phyloP scores from a whole-genome alignment of 2,329 filamentous ascomycete genomes.

The Xylariaceae sp. region DNA sequence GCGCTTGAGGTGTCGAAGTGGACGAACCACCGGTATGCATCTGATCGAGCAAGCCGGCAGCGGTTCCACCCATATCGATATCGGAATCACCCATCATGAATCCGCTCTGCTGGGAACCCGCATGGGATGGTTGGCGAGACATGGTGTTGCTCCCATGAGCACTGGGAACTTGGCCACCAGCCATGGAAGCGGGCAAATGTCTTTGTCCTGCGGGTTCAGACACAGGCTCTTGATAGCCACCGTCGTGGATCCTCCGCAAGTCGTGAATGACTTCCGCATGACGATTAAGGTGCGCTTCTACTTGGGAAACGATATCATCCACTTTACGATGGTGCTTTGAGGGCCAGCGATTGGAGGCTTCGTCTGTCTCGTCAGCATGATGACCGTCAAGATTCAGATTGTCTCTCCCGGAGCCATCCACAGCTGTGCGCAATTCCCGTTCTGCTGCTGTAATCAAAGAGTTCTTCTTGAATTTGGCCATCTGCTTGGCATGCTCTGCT shows the following conservation, averaged over 20 bases:
- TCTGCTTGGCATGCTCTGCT: constrained; percentile 69
- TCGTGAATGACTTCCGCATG: constrained; percentile 63
- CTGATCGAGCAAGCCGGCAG: constrained; percentile 64
- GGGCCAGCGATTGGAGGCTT: constrained; percentile 38
- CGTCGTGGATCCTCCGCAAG: constrained; percentile 72
- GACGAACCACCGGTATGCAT: constrained; percentile 63
- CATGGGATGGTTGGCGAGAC: constrained; percentile 54
- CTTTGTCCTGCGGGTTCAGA: constrained; percentile 41
- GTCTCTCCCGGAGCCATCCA: constrained; percentile 59
- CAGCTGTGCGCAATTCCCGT: constrained; percentile 66
- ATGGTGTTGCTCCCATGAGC: constrained; percentile 32
- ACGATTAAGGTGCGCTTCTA: constrained; percentile 69
- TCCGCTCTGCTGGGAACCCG: constrained; percentile 55
- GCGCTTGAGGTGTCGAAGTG: constrained; percentile 60
- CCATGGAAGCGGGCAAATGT: constrained; percentile 8
- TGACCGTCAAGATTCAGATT: constrained; percentile 63
- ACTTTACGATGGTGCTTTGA: constrained; percentile 53
- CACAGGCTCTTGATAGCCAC: constrained; percentile 66
- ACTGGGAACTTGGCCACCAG: constrained; percentile 20
- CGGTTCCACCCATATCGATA: constrained; percentile 63
- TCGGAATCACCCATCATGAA: constrained; percentile 59
- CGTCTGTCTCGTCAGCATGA: constrained; percentile 48
- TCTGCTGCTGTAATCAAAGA: constrained; percentile 72
- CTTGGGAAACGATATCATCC: constrained; percentile 70
- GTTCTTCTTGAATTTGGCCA: constrained; percentile 71